Percentiles rank a stretch among this genome's conserved stretches.
phyloP scores from a whole-genome alignment of 495 filamentous ascomycete species.

The Hypoxylon intermedium region DNA sequence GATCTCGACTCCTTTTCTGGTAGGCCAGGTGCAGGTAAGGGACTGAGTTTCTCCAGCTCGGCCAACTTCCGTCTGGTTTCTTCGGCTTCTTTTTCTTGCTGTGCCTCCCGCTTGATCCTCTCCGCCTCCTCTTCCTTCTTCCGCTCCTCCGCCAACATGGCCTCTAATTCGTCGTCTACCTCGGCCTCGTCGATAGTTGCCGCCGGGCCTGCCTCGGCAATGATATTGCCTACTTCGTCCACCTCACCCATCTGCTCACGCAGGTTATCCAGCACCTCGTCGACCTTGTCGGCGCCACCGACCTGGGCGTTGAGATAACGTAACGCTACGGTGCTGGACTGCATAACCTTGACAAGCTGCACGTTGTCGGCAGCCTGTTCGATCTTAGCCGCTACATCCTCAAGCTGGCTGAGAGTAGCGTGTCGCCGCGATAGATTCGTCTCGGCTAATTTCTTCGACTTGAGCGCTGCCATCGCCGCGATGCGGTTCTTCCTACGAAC shows the following conservation, averaged over 20 bases:
- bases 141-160: slow-evolving; percentile 71
- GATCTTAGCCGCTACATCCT: slow-evolving; percentile 79
- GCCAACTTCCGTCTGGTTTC: slow-evolving; percentile 49
- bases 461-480: slow-evolving; percentile 77
- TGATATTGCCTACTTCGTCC: slow-evolving; percentile 80
- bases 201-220: slow-evolving; percentile 64
- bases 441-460: slow-evolving; percentile 81
- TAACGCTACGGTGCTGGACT: slow-evolving; percentile 74
- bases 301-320: slow-evolving; percentile 74
- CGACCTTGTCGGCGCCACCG: slow-evolving; percentile 78
- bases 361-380: slow-evolving; percentile 86
- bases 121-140: slow-evolving; percentile 62
- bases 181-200: slow-evolving; percentile 78
- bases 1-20: slow-evolving; percentile 32
- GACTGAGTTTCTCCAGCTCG: slow-evolving; percentile 43
- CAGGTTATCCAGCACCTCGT: slow-evolving; percentile 74
- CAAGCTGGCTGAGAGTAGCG: slow-evolving; percentile 77
- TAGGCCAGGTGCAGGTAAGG: slow-evolving; percentile 26
- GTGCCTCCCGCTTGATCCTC: slow-evolving; percentile 47
- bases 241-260: slow-evolving; percentile 80
- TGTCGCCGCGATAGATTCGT: slow-evolving; percentile 70
- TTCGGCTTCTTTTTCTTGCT: slow-evolving; percentile 42
- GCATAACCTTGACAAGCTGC: slow-evolving; percentile 80
- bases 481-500: slow-evolving; percentile 73
- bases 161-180: slow-evolving; percentile 87